phyloP scores from a whole-genome alignment of 345 rosid genomes.

The Hypericum perforatum region DNA sequence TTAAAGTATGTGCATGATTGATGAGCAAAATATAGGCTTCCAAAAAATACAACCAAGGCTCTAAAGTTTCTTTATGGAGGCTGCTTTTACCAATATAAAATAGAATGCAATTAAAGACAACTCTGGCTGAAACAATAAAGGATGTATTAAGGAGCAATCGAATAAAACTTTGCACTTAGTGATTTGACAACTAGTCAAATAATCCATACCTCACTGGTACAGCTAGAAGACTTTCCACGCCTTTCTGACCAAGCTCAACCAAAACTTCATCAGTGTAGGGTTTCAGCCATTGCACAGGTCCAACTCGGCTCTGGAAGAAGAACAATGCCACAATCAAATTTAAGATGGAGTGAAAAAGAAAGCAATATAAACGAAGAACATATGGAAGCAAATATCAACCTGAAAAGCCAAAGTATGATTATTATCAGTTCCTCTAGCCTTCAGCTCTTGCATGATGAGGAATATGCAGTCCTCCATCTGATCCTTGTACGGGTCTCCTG shows the following conservation, averaged over 20 bases:
- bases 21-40: no score
- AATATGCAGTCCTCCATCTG: conserved; percentile 91
- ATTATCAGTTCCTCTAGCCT: conserved; percentile 60
- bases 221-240: conserved; percentile 86
- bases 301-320: conserved; percentile 73
- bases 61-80: no score
- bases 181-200: no score
- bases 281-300: conserved; percentile 91
- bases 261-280: conserved; percentile 95
- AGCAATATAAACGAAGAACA: neutral
- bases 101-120: no score
- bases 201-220: conserved; percentile 70
- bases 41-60: no score
- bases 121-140: no score
- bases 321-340: no score
- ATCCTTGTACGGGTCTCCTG: conserved; percentile 88
- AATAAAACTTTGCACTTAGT: no score
- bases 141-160: no score
- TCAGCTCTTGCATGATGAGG: conserved; percentile 77
- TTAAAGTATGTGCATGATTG: no score
- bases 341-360: no score
- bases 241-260: conserved; percentile 82
- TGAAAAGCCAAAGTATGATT: conserved; percentile 78
- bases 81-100: no score
- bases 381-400: conserved; percentile 32